phyloP scores from a whole-genome alignment of 2,329 filamentous ascomycete genomes.

The Xylaria multiplex region DNA sequence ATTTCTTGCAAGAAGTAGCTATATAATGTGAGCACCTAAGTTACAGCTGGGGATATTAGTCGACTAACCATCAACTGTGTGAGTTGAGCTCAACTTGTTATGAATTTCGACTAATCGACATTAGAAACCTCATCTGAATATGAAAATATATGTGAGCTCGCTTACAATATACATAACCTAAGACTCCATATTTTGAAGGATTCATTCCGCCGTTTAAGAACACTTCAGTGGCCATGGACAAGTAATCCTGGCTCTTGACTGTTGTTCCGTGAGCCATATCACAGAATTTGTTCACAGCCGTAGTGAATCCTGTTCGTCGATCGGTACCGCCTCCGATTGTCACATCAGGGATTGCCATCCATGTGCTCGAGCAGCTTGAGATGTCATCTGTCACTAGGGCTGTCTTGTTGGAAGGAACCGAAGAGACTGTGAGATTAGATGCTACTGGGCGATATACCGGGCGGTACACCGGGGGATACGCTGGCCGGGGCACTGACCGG shows the following conservation, averaged over 20 bases:
- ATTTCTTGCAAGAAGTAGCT: constrained; percentile 43
- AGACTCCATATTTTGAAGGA: constrained; percentile 42
- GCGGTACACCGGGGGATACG: constrained; percentile 10
- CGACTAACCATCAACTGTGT: constrained; percentile 44
- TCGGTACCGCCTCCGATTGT: constrained; percentile 44
- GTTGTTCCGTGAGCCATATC: constrained; percentile 38
- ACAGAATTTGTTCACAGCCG: constrained; percentile 46
- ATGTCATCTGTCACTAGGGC: constrained; percentile 40
- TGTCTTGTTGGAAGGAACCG: constrained; percentile 21
- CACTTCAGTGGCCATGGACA: constrained; percentile 48
- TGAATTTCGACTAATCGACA: constrained; percentile 45
- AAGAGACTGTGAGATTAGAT: constrained; percentile 26
- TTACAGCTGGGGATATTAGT: neutral
- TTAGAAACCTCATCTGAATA: neutral
- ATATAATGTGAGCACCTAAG: constrained; percentile 28
- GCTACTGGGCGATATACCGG: constrained; percentile 19
- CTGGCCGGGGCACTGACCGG: constrained; percentile 15
- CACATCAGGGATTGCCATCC: constrained; percentile 46
- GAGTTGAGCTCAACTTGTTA: constrained; percentile 43
- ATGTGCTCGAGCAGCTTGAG: constrained; percentile 43
- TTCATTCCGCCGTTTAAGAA: constrained; percentile 43
- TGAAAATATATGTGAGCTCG: neutral
- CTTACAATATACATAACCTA: constrained; percentile 48
- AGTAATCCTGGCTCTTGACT: constrained; percentile 41
- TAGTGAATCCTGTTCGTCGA: constrained; percentile 42